Evolutionary conservation across 176 grass and related monocot species (phyloP), one percentile per base, ranked within the genome.

Genomic region (Raddia distichophylla): DNA sequence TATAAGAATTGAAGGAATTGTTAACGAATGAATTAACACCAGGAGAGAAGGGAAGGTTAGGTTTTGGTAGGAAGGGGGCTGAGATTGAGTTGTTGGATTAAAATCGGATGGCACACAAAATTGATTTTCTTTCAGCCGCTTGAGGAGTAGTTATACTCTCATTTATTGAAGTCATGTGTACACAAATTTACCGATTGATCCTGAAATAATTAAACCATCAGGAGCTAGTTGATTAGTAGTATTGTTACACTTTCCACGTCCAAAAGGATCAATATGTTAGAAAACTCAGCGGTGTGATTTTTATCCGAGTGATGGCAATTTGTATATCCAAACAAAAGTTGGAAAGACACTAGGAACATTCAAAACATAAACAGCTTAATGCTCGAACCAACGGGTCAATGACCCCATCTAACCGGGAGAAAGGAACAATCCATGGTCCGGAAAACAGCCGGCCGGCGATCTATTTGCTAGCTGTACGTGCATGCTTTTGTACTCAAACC

Each of bases 361-460:
- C 64, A 45, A 4, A 40, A 66, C 32, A 8, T 1, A 60, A 78
- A 78, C 58, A 44, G 10, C 54, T 4, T 14, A 37, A 19, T 56
- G n/a, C 64, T 50, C 34, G 20, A 58, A 6, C 53, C 34, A 33
- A 60, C 48, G 19, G 17, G 49, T 59, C 72, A 58, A 53, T 32
- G 52, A 34, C 56, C 46, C 54, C 69, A 84, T 84, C 78, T 82
- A 77, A 53, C 19, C 7, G 35, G 35, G 11, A 67, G 63, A 48
- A 64, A 47, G 20, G 82, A 89, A 84, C 33, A 80, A 55, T 74
- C 67, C 54, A 34, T 48, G 76, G 87, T 85, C 87, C 0, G 63
- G 82, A 76, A 71, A 76, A 85, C 48, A 63, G 70, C 82, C 76
- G 87, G 82, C 87, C 76, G 87, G 82, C 87, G 81, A 74, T 19